Evolutionary conservation across 2,329 filamentous ascomycete species (phyloP).

Genomic region (Stachybotrys echinatus): DNA sequence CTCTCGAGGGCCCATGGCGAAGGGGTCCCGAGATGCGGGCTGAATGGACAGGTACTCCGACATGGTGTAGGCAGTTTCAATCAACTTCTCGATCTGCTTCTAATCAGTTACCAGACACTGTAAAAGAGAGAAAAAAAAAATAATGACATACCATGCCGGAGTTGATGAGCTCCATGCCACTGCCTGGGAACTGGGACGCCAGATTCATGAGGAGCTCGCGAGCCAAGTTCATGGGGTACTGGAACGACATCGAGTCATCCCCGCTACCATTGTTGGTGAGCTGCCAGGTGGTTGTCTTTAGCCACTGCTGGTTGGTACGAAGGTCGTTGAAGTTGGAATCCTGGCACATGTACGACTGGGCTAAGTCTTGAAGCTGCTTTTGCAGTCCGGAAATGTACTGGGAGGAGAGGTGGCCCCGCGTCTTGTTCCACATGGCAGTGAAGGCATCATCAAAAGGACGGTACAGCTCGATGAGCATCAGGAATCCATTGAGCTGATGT

Average conservation of each 20-base stretch:
- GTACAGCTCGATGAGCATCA: constrained; percentile 58
- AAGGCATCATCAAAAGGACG: constrained; percentile 62
- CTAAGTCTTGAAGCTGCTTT: constrained; percentile 54
- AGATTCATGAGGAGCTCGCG: constrained; percentile 59
- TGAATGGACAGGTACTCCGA: constrained; percentile 67
- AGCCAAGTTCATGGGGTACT: constrained; percentile 58
- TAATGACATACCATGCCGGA: constrained; percentile 59
- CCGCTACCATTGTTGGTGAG: constrained; percentile 47
- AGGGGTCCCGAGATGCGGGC: constrained; percentile 54
- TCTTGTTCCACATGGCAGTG: constrained; percentile 62
- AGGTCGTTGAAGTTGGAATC: constrained; percentile 52
- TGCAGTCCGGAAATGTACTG: constrained; percentile 54
- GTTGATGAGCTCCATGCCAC: constrained; percentile 69
- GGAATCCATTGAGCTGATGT: constrained; percentile 49
- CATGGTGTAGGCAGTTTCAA: constrained; percentile 69
- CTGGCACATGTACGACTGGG: constrained; percentile 46
- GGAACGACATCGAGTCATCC: constrained; percentile 54
- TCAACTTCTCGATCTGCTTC: constrained; percentile 67
- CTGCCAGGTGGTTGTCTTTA: constrained; percentile 61
- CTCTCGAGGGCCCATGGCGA: constrained; percentile 64
- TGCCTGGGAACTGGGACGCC: constrained; percentile 65
- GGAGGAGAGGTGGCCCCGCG: constrained; percentile 49
- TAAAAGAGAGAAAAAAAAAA: not conserved
- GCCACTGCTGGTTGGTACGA: constrained; percentile 57
- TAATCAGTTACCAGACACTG: not conserved